These are phyloP conservation scores for Podila minutissima DNA, from an alignment of 192 early-diverging fungal species.

Conservation along the genomic window DNA sequence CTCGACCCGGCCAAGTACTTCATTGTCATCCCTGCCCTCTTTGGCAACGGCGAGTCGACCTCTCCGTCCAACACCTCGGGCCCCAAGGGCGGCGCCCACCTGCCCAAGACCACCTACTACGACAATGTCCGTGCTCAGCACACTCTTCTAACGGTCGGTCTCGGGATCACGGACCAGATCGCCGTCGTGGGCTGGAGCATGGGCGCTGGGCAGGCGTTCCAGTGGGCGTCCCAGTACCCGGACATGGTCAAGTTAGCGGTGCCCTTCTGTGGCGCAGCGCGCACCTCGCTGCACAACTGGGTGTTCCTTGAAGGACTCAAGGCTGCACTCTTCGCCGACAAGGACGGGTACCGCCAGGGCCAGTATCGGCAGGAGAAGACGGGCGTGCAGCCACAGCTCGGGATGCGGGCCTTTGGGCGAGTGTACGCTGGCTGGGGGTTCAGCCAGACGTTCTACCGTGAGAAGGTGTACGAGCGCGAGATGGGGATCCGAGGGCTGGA, in stretches of 20 bases:
- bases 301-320: constrained; percentile 30
- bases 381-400: constrained; percentile 10
- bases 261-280: constrained; percentile 29
- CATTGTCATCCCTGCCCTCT: constrained; percentile 29
- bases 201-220: constrained; percentile 25
- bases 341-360: constrained; percentile 17
- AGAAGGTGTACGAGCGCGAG: constrained; percentile 29
- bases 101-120: constrained; percentile 32
- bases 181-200: constrained; percentile 30
- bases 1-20: constrained; percentile 33
- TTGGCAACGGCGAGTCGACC: constrained; percentile 35
- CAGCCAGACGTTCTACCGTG: constrained; percentile 36
- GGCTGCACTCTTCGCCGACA: constrained; percentile 12
- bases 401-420: constrained; percentile 17
- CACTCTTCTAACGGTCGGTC: constrained; percentile 16
- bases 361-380: constrained; percentile 17
- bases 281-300: constrained; percentile 28
- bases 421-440: constrained; percentile 36
- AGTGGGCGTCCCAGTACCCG: constrained; percentile 36
- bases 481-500: constrained; percentile 11
- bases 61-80: constrained; percentile 36
- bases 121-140: constrained; percentile 28
- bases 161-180: constrained; percentile 13
- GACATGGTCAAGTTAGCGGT: constrained; percentile 23
- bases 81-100: constrained; percentile 21